These are phyloP conservation scores for Lanmaoa pseudosensibilis DNA, from an alignment of 768 basidiomycete genomes.

Conservation along the genomic window DNA sequence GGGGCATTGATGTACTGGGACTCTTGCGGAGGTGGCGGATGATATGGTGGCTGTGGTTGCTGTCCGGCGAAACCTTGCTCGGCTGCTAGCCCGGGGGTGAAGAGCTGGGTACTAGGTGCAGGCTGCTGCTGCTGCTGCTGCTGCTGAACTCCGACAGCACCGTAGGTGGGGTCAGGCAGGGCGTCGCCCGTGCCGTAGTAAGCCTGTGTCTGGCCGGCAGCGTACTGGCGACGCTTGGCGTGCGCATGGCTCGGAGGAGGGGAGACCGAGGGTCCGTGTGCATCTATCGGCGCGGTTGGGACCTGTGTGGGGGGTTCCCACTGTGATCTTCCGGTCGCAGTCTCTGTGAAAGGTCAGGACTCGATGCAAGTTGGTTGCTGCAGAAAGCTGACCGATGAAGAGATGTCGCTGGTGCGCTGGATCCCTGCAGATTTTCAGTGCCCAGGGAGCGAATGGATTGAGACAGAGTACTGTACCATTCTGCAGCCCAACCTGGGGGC, in stretches of 20 bases:
- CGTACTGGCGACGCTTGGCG: constrained; percentile 86
- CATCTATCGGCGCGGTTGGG: constrained; percentile 38
- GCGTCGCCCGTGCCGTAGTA: constrained; percentile 63
- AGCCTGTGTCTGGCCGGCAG: constrained; percentile 88
- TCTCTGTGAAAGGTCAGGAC: constrained; percentile 53
- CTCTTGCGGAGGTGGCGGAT: constrained; percentile 45
- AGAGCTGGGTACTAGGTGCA: constrained; percentile 53
- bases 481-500: constrained; percentile 90
- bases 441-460: neutral
- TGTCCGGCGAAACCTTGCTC: constrained; percentile 69
- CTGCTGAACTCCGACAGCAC: constrained; percentile 33
- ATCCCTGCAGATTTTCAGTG: constrained; percentile 58
- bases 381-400: constrained; percentile 73
- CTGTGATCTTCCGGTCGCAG: constrained; percentile 77
- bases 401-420: constrained; percentile 75
- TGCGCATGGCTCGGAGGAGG: constrained; percentile 45
- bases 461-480: constrained; percentile 63
- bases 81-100: constrained; percentile 78
- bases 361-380: constrained; percentile 4
- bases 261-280: constrained; percentile 44
- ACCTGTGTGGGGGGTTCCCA: constrained; percentile 75
- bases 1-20: constrained; percentile 47
- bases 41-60: constrained; percentile 51
- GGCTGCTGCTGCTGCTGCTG: constrained; percentile 41
- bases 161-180: constrained; percentile 47